These are phyloP conservation scores for Populus simonii DNA, from an alignment of 345 rosid species.

Conservation along the genomic window DNA sequence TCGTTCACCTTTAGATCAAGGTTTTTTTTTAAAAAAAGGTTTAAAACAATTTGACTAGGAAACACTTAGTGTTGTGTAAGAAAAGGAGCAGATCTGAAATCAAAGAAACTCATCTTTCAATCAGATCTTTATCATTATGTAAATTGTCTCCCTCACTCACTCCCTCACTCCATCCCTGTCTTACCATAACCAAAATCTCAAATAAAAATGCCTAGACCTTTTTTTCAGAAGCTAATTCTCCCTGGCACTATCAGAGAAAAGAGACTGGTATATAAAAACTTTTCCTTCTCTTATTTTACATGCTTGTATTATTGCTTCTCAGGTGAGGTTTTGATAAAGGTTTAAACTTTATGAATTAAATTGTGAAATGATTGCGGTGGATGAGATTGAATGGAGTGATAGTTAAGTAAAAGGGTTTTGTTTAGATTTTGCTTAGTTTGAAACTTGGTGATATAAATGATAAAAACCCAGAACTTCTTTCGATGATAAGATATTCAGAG, in stretches of 20 bases:
- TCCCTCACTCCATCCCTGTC: background rate
- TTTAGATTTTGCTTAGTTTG: background rate
- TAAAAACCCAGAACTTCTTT: background rate
- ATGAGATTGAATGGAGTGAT: background rate
- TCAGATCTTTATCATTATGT: slow-evolving; percentile 32
- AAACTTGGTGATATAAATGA: background rate
- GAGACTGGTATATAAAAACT: slow-evolving; percentile 50
- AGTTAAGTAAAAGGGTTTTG: background rate
- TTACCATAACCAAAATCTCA: background rate
- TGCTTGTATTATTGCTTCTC: background rate
- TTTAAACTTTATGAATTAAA: background rate
- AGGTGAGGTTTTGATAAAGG: slow-evolving; percentile 2
- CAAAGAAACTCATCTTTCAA: slow-evolving; percentile 24
- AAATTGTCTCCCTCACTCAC: slow-evolving; percentile 41
- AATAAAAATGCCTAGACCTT: slow-evolving; percentile 62
- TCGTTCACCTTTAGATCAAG: slow-evolving; percentile 31
- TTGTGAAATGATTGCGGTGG: background rate
- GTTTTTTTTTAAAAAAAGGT: slow-evolving; percentile 16
- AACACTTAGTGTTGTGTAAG: slow-evolving; percentile 13
- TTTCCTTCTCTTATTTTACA: background rate
- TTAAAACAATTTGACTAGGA: slow-evolving; percentile 27
- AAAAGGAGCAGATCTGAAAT: slow-evolving; percentile 43
- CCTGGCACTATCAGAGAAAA: slow-evolving; percentile 59
- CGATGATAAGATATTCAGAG: background rate
- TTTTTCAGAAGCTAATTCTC: slow-evolving; percentile 71